phyloP scores from a whole-genome alignment of 768 basidiomycete species.

The Daedaleopsis sinensis region DNA sequence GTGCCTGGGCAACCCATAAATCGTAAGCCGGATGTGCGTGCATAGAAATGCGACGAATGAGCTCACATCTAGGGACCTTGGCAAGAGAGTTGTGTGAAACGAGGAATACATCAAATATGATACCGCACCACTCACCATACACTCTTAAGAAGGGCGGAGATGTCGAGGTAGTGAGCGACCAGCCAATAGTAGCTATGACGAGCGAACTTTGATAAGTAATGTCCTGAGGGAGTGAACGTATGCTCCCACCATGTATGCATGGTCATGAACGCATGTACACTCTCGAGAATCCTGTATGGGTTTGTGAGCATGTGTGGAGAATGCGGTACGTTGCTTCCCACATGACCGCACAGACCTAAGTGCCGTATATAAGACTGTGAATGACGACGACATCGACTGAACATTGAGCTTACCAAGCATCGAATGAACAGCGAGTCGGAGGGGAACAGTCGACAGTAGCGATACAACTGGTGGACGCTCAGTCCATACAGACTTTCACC shows the following conservation, averaged over 20 bases:
- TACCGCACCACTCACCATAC: background rate
- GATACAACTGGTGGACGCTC: background rate
- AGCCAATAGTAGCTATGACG: background rate
- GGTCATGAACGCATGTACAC: background rate
- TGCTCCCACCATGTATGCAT: constrained; percentile 2
- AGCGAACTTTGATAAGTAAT: background rate
- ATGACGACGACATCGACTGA: background rate
- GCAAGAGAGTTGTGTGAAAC: background rate
- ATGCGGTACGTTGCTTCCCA: background rate
- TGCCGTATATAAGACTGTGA: background rate
- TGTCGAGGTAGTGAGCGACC: background rate
- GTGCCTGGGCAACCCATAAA: background rate
- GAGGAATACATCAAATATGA: too few species aligned
- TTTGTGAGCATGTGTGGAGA: too few species aligned
- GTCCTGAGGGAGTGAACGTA: background rate
- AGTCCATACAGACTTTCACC: background rate
- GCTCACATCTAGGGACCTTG: constrained; percentile 2
- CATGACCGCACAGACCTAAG: background rate
- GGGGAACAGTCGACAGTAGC: background rate
- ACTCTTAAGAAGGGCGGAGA: background rate
- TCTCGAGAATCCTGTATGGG: background rate
- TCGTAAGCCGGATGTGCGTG: background rate
- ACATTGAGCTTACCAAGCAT: background rate
- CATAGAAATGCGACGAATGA: too few species aligned
- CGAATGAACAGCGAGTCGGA: background rate